Percentiles rank a stretch among this genome's conserved stretches.
phyloP scores from a whole-genome alignment of 2,329 filamentous ascomycete genomes.

The Neonectria ditissima region DNA sequence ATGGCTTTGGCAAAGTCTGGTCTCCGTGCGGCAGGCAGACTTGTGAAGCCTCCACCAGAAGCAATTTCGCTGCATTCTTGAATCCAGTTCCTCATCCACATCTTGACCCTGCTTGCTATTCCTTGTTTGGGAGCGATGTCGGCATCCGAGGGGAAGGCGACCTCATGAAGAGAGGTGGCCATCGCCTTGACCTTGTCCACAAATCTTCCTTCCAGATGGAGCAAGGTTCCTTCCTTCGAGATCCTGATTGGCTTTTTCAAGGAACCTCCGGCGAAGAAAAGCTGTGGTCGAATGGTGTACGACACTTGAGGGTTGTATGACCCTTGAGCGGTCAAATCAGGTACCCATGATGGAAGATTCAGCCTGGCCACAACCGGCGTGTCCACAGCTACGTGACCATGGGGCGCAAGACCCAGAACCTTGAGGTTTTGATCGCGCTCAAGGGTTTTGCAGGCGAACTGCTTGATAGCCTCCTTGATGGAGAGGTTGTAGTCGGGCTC shows the following conservation, averaged over 20 bases:
- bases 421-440: constrained; percentile 5
- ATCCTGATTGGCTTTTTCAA: neutral
- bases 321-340: neutral
- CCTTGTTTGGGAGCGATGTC: neutral
- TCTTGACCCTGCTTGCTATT: neutral
- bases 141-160: neutral
- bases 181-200: constrained; percentile 8
- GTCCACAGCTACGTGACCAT: neutral
- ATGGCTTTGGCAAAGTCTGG: neutral
- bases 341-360: constrained; percentile 17
- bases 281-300: neutral
- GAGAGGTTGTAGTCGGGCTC: constrained; percentile 8
- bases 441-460: neutral
- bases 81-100: neutral
- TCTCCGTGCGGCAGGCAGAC: neutral
- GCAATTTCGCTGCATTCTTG: constrained; percentile 1
- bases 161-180: neutral
- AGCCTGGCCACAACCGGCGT: neutral
- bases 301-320: neutral
- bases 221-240: neutral
- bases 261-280: constrained; percentile 1
- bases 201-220: constrained; percentile 10
- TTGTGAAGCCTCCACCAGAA: neutral
- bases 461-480: neutral
- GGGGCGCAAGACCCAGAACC: constrained; percentile 4